Conservation (phyloP, 371 early-diverging fungal genomes). For the Coemansia sp. region DNA sequence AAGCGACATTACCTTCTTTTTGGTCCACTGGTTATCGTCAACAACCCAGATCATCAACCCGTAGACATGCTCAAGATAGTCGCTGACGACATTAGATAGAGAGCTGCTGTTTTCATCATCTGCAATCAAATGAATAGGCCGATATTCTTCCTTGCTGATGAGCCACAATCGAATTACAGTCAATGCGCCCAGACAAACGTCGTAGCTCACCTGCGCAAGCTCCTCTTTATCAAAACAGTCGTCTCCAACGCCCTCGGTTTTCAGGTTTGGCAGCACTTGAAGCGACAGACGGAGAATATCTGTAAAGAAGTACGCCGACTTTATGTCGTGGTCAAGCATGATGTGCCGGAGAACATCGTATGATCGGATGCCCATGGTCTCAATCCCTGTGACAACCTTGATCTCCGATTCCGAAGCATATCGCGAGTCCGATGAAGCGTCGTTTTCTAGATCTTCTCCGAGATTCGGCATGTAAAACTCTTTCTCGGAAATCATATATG, state of each 20-base stretch:
- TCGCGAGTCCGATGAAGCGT: too few species aligned
- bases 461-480: conserved; percentile 22
- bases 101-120: not conserved
- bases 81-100: conserved; percentile 1
- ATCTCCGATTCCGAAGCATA: not conserved
- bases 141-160: conserved; percentile 31
- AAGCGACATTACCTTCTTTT: conserved; percentile 22
- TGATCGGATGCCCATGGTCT: conserved; percentile 7
- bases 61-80: conserved; percentile 27
- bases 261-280: conserved; percentile 4
- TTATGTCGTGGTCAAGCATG: conserved; percentile 25
- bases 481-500: conserved; percentile 19
- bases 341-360: conserved; percentile 23
- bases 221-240: conserved; percentile 6
- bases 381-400: conserved; percentile 3
- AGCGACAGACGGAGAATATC: conserved; percentile 32
- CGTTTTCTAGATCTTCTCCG: not conserved
- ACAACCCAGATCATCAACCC: conserved; percentile 25
- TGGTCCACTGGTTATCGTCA: conserved; percentile 22
- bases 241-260: not conserved
- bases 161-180: conserved; percentile 39
- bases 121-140: conserved; percentile 20
- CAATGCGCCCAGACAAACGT: conserved; percentile 25
- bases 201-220: conserved; percentile 15
- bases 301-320: conserved; percentile 28